Percentiles rank a stretch among this genome's conserved stretches.
Evolutionary conservation across 2,329 filamentous ascomycete species (phyloP).

Genomic region (Botryotinia globosa): DNA sequence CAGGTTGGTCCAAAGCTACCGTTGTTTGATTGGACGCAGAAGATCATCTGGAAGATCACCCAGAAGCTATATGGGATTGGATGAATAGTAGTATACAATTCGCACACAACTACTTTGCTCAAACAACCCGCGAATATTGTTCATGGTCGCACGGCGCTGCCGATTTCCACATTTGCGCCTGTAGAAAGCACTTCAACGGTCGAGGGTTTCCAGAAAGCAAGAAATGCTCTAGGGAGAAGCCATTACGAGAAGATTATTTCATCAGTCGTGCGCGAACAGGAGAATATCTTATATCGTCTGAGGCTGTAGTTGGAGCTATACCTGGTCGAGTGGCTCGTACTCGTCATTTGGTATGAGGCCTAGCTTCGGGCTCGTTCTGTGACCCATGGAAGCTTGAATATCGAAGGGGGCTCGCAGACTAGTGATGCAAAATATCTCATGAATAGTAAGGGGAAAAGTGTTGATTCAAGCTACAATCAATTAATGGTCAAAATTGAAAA

Average conservation of each 20-base stretch:
- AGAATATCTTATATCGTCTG: neutral
- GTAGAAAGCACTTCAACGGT: neutral
- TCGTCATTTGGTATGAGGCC: neutral
- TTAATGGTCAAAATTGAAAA: neutral
- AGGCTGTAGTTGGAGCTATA: neutral
- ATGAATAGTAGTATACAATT: neutral
- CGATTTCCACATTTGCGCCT: slow-evolving; percentile 10
- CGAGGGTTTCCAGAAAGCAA: neutral
- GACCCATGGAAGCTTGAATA: neutral
- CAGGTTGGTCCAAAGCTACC: neutral
- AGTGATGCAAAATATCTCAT: too few species aligned
- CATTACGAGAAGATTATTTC: neutral
- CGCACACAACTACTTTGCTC: neutral
- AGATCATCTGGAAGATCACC: neutral
- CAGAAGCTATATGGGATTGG: neutral
- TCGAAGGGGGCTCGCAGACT: neutral
- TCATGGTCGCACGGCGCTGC: neutral
- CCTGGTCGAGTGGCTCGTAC: neutral
- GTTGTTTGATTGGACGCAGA: neutral
- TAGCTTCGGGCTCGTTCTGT: neutral
- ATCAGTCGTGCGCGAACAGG: neutral
- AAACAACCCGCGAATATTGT: slow-evolving; percentile 1
- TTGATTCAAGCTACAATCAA: neutral
- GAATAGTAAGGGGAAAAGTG: neutral
- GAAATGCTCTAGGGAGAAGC: neutral